phyloP scores from a whole-genome alignment of 73 alveolate species.

The Diophrys sp. region DNA sequence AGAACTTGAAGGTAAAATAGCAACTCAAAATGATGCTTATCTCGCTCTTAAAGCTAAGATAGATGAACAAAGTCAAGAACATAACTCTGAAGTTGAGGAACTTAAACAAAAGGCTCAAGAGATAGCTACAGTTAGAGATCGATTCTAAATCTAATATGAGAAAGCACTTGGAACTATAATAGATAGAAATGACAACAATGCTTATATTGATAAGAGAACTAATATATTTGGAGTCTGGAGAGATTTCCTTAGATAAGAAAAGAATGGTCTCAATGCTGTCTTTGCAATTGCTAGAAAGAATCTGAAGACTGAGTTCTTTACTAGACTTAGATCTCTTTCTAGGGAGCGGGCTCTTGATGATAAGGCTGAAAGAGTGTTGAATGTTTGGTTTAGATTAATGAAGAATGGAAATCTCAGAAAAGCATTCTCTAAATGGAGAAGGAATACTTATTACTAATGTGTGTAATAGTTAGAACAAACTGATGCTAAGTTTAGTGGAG shows the following conservation, averaged over 20 bases:
- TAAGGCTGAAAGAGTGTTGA: conserved; percentile 21
- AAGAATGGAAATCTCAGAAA: conserved; percentile 15
- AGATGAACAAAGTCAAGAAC: conserved; percentile 18
- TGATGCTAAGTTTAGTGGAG: neutral
- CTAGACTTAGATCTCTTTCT: conserved; percentile 45
- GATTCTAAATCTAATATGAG: conserved; percentile 18
- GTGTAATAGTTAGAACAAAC: conserved; percentile 1
- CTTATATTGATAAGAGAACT: conserved; percentile 41
- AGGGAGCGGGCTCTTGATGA: conserved; percentile 35
- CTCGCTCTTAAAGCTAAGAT: conserved; percentile 6
- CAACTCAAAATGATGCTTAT: conserved; percentile 17
- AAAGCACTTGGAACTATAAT: conserved; percentile 34
- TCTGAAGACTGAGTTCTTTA: conserved; percentile 31
- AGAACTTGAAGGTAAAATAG: conserved; percentile 21
- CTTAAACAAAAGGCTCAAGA: conserved; percentile 16
- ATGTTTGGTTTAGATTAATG: conserved; percentile 19
- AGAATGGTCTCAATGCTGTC: conserved; percentile 40
- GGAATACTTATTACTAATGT: conserved; percentile 10
- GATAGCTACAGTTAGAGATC: conserved; percentile 11
- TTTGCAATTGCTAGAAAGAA: conserved; percentile 42
- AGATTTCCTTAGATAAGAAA: conserved; percentile 37
- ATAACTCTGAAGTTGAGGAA: conserved; percentile 9
- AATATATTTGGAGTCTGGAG: conserved; percentile 52
- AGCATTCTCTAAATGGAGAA: conserved; percentile 43
- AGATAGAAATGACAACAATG: conserved; percentile 25